Conservation (phyloP, 805 yeast species). For the Candida pseudofarinosa region DNA sequence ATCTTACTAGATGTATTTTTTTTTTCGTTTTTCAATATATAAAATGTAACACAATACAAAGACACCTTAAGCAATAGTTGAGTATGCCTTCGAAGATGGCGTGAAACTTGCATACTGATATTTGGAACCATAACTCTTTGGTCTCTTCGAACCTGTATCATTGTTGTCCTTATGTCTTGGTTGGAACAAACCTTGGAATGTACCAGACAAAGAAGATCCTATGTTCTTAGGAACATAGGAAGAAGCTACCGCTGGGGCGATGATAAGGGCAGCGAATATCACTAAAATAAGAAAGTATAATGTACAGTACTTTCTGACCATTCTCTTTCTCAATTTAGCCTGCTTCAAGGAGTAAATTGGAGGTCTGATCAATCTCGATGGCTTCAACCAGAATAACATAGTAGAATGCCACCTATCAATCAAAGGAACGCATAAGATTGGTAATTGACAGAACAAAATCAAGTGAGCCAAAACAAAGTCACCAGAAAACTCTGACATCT, state of each 20-base stretch:
- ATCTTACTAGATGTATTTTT: not conserved
- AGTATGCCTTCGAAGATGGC: conserved; percentile 54
- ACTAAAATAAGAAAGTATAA: conserved; percentile 70
- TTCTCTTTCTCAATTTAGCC: conserved; percentile 92
- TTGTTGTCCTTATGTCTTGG: conserved; percentile 79
- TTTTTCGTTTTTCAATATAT: not conserved
- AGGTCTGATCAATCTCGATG: conserved; percentile 93
- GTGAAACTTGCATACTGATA: conserved; percentile 46
- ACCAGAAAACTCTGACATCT: conserved; percentile 92
- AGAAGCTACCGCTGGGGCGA: conserved; percentile 89
- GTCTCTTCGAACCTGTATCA: conserved; percentile 66
- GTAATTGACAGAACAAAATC: conserved; percentile 83
- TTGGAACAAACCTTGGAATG: conserved; percentile 73
- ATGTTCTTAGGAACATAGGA: conserved; percentile 40
- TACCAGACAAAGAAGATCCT: conserved; percentile 24
- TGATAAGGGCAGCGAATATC: conserved; percentile 70
- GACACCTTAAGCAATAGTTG: conserved; percentile 47
- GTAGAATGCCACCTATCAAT: conserved; percentile 97
- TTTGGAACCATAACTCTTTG: conserved; percentile 14
- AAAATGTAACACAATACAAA: not conserved
- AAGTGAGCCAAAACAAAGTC: conserved; percentile 93
- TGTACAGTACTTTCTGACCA: conserved; percentile 89
- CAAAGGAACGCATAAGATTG: conserved; percentile 78
- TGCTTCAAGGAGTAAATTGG: conserved; percentile 97
- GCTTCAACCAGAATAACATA: conserved; percentile 98